Evolutionary conservation across 2,329 filamentous ascomycete species (phyloP), one percentile per base, ranked within the genome.

Genomic region (Zelopaecilomyces penicillatus): DNA sequence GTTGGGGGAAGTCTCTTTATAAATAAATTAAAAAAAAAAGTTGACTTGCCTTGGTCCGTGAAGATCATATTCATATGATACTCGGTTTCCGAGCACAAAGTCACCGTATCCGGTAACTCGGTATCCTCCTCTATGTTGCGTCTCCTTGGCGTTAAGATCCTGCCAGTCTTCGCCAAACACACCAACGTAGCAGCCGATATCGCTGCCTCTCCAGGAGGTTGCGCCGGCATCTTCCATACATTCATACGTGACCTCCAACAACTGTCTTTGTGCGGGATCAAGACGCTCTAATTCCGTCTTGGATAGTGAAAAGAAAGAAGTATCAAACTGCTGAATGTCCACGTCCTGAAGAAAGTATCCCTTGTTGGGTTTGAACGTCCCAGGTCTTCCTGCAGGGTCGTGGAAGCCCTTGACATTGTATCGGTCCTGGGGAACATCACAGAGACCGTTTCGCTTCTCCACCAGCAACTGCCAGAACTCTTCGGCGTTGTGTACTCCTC

Each of bases 401-500:
- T 49, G 32, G 39, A 51, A 52, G 2, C 34, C 50, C 3, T 46
- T 32, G 28, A 54, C 36, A 34, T 50, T 52, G 43, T 43, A 54
- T 5, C 52, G 37, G 7, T 40, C 36, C 5, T 48, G n/a, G 6
- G 51, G 51, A 12, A 52, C 50, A 3, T 38, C 39, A 8, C 41
- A 44, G 6, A 37, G 39, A 5, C 38, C 48, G 30, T 43, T 43
- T 19, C 42, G 37, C 28, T 50, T 52, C 35, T 48, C 41, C 9
- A 48, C 28, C 3, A 62, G 57, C 19, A 68, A 54, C 37, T 65
- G 59, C 65, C 65, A 70, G 46, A 70, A 65, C 38, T 68, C 61
- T 19, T 55, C 58, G 7, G 59, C 61, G 11, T 54, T 63, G 10
- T 58, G 50, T 9, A 66, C 62, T 35, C 58, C 58, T 4, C 66